Evolutionary conservation across 192 early-diverging fungal genomes (phyloP), one percentile per base, ranked within the genome.

Genomic region (Blastocladiella britannica): DNA sequence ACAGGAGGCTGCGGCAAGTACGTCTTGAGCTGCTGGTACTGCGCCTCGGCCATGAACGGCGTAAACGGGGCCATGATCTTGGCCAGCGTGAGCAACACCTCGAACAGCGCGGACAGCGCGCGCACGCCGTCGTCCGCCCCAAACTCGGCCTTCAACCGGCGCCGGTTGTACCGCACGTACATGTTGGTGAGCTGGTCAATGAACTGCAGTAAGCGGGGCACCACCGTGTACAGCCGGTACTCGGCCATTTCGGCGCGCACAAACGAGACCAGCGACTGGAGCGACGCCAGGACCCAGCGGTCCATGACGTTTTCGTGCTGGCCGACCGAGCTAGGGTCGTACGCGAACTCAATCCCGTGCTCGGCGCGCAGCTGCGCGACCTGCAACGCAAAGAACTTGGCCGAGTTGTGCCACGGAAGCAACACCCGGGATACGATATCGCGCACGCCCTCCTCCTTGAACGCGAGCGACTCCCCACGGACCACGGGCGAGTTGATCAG

Each of bases 141-240:
- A 63, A 83, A 81, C 60, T 96, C 90, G 54, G 93, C 93, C 78
- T 98, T 98, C 64, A 98, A 70, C 56, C 94, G 82, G 65, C 83
- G 85, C 57, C 94, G 87, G 79, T 98, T 98, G 76, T 94, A 93
- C 53, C 92, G 84, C 57, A 98, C 80, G 70, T 98, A 98, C 91
- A 91, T 94, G 73, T 98, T 98, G 54, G 94, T 98, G 56, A 98
- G 76, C 31, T 84, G 74, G 67, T 98, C 94, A 58, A 98, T 86
- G 60, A 93, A 73, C 60, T 71, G 69, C 56, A 98, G 69, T 63
- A 98, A 65, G 30, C 87, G 81, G 15, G 94, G 94, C 3, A 92
- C 89, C 26, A 98, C 94, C 28, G 94, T 95, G 80, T 98, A 98
- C 30, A 98, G 77, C 30, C 91, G 81, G 76, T 98, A 98, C 26